phyloP scores from a whole-genome alignment of 2,329 filamentous ascomycete genomes.

The Fusarium armeniacum region DNA sequence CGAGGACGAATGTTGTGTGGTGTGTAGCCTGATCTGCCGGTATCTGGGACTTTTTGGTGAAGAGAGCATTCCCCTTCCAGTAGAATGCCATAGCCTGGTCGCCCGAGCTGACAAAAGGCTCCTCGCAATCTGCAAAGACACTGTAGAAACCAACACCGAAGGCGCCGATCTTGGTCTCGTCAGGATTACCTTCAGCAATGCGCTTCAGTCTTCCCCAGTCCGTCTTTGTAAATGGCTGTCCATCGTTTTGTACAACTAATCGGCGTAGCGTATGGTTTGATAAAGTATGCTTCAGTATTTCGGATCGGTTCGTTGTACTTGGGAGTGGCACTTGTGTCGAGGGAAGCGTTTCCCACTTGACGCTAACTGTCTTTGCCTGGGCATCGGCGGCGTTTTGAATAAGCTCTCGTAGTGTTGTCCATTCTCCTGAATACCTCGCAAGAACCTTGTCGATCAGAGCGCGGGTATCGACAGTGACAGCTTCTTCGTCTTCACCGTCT shows the following conservation, averaged over 20 bases:
- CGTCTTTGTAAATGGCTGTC: conserved; percentile 85
- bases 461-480: conserved; percentile 96
- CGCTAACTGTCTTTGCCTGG: conserved; percentile 87
- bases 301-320: conserved; percentile 73
- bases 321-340: conserved; percentile 83
- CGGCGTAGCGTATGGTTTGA: conserved; percentile 88
- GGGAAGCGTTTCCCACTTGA: conserved; percentile 92
- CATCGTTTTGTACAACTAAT: conserved; percentile 93
- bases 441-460: conserved; percentile 98
- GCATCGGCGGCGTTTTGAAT: conserved; percentile 99
- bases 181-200: conserved; percentile 98
- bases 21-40: conserved; percentile 74
- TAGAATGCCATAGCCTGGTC: conserved; percentile 97
- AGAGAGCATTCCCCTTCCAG: conserved; percentile 98
- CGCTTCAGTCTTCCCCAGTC: conserved; percentile 95
- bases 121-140: conserved; percentile 97
- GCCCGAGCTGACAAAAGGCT: conserved; percentile 95
- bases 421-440: conserved; percentile 95
- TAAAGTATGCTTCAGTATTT: conserved; percentile 84
- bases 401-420: conserved; percentile 89
- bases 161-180: conserved; percentile 98
- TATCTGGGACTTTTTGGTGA: conserved; percentile 86
- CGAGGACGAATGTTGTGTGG: conserved; percentile 92
- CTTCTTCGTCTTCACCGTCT: conserved; percentile 91
- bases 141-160: conserved; percentile 99